phyloP scores from a whole-genome alignment of 78 protist species.

The Dictyostelium brefeldianum region DNA sequence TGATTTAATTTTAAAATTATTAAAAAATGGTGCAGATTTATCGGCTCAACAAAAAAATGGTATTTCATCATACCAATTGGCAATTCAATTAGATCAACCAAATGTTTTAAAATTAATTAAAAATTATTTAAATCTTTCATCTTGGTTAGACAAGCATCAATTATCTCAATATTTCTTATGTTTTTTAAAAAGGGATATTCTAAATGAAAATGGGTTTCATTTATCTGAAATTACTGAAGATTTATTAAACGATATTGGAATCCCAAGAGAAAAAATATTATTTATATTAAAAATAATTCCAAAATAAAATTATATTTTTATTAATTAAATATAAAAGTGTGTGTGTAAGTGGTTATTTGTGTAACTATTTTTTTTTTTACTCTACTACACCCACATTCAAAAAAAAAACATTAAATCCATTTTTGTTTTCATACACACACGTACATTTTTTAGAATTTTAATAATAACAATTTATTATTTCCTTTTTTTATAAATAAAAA shows the following conservation, averaged over 20 bases:
- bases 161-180: neutral
- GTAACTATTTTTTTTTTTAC: too few relatives aligned
- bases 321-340: too few relatives aligned
- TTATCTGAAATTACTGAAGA: neutral
- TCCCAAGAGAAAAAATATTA: neutral
- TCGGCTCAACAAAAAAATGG: neutral
- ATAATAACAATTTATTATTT: too few relatives aligned
- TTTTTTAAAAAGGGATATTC: neutral
- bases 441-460: too few relatives aligned
- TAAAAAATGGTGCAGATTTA: conserved; percentile 73
- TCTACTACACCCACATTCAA: too few relatives aligned
- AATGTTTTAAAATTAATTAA: conserved; percentile 4
- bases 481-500: too few relatives aligned
- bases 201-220: neutral
- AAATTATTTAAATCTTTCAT: neutral
- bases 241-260: neutral
- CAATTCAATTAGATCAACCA: neutral
- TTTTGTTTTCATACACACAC: too few relatives aligned
- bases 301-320: too few relatives aligned
- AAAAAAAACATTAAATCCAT: too few relatives aligned
- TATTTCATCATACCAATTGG: neutral
- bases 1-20: conserved; percentile 53
- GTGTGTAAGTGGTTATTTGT: too few relatives aligned
- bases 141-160: neutral
- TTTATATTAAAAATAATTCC: neutral